These are phyloP conservation scores for Ephemerocybe angulata DNA, from an alignment of 768 basidiomycete species.

Conservation along the genomic window DNA sequence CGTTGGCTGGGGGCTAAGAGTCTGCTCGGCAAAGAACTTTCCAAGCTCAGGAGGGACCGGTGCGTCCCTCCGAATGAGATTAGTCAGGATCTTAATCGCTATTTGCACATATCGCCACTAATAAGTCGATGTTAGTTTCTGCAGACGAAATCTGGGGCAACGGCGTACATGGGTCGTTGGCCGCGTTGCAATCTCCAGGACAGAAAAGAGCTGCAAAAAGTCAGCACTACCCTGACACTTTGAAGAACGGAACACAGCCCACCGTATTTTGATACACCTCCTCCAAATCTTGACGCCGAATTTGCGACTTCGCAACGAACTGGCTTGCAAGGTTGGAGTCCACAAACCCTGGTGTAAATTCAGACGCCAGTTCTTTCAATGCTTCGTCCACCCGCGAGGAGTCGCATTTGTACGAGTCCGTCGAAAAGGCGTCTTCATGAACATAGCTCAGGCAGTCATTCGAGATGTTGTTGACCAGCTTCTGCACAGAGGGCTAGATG, in stretches of 20 bases:
- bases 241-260: conserved; percentile 7
- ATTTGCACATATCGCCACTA: conserved; percentile 84
- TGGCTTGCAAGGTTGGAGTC: conserved; percentile 40
- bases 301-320: conserved; percentile 39
- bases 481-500: conserved; percentile 69
- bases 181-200: conserved; percentile 57
- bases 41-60: conserved; percentile 50
- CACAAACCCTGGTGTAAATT: conserved; percentile 44
- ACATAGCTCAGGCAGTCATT: conserved; percentile 58
- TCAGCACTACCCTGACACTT: not conserved
- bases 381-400: conserved; percentile 45
- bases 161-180: conserved; percentile 72
- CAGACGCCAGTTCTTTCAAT: conserved; percentile 44
- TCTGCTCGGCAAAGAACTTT: conserved; percentile 61
- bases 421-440: conserved; percentile 61
- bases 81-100: conserved; percentile 56
- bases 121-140: conserved; percentile 7
- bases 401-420: conserved; percentile 54
- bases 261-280: conserved; percentile 50
- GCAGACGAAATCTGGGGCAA: too few relatives aligned
- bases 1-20: conserved; percentile 66
- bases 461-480: conserved; percentile 59
- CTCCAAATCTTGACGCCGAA: conserved; percentile 43
- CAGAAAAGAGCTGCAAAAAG: conserved; percentile 46
- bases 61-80: conserved; percentile 62